Percentiles rank a stretch among this genome's conserved stretches.
phyloP scores from a whole-genome alignment of 2,329 filamentous ascomycete genomes.

The Blastomyces gilchristii region DNA sequence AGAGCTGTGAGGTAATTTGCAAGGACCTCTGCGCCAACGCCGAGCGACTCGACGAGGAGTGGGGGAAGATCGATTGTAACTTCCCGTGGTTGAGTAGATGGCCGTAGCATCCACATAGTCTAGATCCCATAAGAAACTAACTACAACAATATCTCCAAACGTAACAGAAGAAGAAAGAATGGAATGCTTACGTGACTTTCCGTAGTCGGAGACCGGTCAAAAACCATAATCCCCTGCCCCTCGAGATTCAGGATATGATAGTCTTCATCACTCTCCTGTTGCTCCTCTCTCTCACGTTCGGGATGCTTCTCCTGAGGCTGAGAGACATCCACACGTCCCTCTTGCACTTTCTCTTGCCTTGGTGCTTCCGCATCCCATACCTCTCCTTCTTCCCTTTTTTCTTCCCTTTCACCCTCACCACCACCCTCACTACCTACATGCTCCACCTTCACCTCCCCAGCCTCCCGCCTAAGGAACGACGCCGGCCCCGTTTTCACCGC shows the following conservation, averaged over 20 bases:
- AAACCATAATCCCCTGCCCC: conserved; percentile 97
- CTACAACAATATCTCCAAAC: conserved; percentile 4
- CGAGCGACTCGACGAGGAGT: conserved; percentile 82
- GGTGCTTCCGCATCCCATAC: conserved; percentile 23
- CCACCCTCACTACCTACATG: conserved; percentile 13
- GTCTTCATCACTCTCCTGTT: conserved; percentile 29
- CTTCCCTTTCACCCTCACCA: conserved; percentile 19
- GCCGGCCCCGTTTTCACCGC: conserved; percentile 58
- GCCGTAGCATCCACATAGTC: conserved; percentile 99
- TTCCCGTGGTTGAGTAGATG: conserved; percentile 76
- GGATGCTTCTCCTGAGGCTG: not conserved
- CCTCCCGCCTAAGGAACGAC: conserved; percentile 49
- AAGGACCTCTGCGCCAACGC: conserved; percentile 86
- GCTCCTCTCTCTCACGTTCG: not conserved
- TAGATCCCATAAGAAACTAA: conserved; percentile 32
- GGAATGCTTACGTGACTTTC: conserved; percentile 66
- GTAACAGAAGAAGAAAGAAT: not conserved
- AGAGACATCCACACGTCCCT: not conserved
- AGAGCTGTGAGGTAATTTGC: conserved; percentile 86
- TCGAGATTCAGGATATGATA: conserved; percentile 66
- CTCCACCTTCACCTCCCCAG: conserved; percentile 20
- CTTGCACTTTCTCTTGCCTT: conserved; percentile 12
- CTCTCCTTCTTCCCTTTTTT: conserved; percentile 25
- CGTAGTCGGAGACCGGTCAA: conserved; percentile 73
- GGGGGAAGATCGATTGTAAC: conserved; percentile 90